Evolutionary conservation across 805 yeast genomes (phyloP).

Genomic region (Metahyphopichia silvanorum): DNA sequence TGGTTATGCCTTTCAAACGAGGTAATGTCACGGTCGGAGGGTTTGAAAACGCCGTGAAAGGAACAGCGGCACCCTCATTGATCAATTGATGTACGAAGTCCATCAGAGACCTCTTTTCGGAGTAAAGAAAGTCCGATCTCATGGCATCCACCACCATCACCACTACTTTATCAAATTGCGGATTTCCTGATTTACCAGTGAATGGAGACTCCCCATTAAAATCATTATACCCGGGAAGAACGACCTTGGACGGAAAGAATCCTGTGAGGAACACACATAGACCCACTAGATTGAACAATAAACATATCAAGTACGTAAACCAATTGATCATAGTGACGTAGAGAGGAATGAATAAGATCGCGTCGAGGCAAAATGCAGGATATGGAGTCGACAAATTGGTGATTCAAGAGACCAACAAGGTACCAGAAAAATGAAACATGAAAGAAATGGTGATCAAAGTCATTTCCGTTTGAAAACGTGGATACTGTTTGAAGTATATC

Average conservation of each 20-base stretch:
- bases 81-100: conserved; percentile 61
- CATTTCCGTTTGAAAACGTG: too few species aligned
- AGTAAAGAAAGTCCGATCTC: conserved; percentile 81
- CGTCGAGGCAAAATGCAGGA: too few species aligned
- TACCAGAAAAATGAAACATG: too few species aligned
- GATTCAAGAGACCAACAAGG: too few species aligned
- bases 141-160: conserved; percentile 91
- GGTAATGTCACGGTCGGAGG: conserved; percentile 98
- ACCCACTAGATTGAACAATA: conserved; percentile 32
- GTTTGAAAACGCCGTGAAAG: conserved; percentile 86
- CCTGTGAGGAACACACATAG: conserved; percentile 70
- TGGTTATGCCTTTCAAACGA: conserved; percentile 85
- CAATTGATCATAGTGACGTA: conserved; percentile 1
- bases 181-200: conserved; percentile 17
- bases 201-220: conserved; percentile 27
- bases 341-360: too few species aligned
- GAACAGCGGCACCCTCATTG: conserved; percentile 67
- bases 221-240: conserved; percentile 54
- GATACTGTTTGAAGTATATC: too few species aligned
- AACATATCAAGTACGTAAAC: not conserved
- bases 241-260: conserved; percentile 87
- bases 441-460: too few species aligned
- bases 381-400: too few species aligned
- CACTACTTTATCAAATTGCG: conserved; percentile 64
- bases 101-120: conserved; percentile 60